Conservation (phyloP, 306 rosid genomes). For the Lupinus albus region DNA sequence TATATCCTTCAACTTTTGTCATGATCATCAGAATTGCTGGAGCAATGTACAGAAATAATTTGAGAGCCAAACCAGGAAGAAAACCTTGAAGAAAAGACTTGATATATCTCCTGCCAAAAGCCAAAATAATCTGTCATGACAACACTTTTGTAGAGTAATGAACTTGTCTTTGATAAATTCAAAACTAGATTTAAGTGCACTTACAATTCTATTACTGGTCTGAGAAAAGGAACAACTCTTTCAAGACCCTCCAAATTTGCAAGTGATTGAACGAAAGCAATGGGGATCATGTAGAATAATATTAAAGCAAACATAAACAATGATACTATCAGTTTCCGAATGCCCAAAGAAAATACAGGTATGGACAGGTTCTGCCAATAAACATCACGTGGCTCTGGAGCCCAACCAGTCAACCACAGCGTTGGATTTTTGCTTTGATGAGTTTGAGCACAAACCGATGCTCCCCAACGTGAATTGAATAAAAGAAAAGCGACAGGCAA, state of each 20-base stretch:
- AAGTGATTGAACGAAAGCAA: slow-evolving; percentile 96
- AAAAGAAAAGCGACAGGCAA: slow-evolving; percentile 91
- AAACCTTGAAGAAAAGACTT: slow-evolving; percentile 98
- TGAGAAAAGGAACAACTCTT: slow-evolving; percentile 96
- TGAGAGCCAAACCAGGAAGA: slow-evolving; percentile 99
- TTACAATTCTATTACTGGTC: slow-evolving; percentile 90
- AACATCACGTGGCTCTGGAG: slow-evolving; percentile 91
- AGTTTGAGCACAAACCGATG: slow-evolving; percentile 97
- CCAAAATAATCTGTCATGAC: slow-evolving; percentile 12
- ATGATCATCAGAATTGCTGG: slow-evolving; percentile 90
- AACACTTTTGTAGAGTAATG: not conserved
- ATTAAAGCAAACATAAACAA: slow-evolving; percentile 78
- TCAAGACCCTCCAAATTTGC: slow-evolving; percentile 99
- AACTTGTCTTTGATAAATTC: slow-evolving; percentile 18
- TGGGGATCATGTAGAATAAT: slow-evolving; percentile 98
- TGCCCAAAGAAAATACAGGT: slow-evolving; percentile 84
- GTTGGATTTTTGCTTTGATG: slow-evolving; percentile 94
- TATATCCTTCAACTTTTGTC: slow-evolving; percentile 95
- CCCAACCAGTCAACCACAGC: slow-evolving; percentile 92
- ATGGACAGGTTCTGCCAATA: slow-evolving; percentile 92
- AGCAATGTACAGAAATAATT: slow-evolving; percentile 80
- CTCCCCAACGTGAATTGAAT: slow-evolving; percentile 91
- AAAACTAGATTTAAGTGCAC: slow-evolving; percentile 42
- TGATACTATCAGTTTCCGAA: slow-evolving; percentile 73
- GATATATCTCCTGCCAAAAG: slow-evolving; percentile 74